These are phyloP conservation scores for Claviceps fusiformis DNA, from an alignment of 2,329 filamentous ascomycete species.

Conservation along the genomic window DNA sequence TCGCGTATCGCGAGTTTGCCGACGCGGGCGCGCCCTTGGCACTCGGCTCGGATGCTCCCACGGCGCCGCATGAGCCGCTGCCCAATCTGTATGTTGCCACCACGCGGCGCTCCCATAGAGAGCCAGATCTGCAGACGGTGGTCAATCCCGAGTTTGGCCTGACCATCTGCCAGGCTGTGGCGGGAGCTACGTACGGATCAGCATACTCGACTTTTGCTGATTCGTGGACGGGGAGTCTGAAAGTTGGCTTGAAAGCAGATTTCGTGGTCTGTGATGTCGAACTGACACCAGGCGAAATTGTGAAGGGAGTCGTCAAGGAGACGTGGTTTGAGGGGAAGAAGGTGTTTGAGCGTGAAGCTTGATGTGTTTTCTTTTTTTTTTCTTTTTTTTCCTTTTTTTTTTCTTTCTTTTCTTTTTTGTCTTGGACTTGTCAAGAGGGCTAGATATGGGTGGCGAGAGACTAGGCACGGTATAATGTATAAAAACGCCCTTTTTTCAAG, in stretches of 20 bases:
- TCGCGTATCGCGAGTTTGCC: conserved; percentile 49
- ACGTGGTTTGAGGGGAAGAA: conserved; percentile 39
- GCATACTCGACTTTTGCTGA: conserved; percentile 48
- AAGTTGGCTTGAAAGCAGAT: conserved; percentile 40
- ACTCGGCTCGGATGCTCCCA: conserved; percentile 46
- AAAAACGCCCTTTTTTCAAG: too few relatives aligned
- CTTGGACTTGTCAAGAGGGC: too few relatives aligned
- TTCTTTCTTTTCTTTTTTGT: too few relatives aligned
- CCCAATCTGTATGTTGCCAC: conserved; percentile 46
- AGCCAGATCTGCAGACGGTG: conserved; percentile 25
- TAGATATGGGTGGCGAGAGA: not conserved
- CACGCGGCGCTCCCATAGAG: conserved; percentile 39
- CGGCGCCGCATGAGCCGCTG: conserved; percentile 40
- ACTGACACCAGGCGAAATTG: conserved; percentile 31
- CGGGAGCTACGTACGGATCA: conserved; percentile 38
- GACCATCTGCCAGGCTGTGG: conserved; percentile 37
- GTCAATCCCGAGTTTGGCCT: conserved; percentile 42
- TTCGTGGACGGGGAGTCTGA: conserved; percentile 35
- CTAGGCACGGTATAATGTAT: too few relatives aligned
- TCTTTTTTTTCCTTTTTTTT: too few relatives aligned
- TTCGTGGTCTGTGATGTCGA: conserved; percentile 39
- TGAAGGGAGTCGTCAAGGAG: conserved; percentile 31
- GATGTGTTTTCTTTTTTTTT: too few relatives aligned
- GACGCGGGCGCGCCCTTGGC: conserved; percentile 40
- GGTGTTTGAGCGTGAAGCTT: conserved; percentile 18